These are phyloP conservation scores for Amaranthus hypochondriacus DNA, from an alignment of 148 eudicot species.

Conservation along the genomic window DNA sequence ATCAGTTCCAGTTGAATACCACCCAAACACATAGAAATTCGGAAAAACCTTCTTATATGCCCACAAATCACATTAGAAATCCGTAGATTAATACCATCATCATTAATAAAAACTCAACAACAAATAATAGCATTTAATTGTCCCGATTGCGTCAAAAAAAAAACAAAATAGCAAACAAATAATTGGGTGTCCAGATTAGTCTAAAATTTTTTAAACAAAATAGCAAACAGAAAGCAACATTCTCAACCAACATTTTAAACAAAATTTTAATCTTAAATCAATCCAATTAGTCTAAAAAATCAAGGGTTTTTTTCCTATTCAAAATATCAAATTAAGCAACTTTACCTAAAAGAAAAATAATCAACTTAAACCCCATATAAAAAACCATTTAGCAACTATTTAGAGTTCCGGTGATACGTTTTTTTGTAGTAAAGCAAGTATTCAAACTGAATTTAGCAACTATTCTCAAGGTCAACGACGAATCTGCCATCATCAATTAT, in stretches of 20 bases:
- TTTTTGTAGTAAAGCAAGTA: too few species aligned
- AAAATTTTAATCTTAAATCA: background rate
- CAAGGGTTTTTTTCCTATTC: background rate
- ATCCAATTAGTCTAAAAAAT: background rate
- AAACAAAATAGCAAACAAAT: too few species aligned
- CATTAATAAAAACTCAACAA: background rate
- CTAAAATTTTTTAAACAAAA: too few species aligned
- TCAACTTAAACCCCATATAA: background rate
- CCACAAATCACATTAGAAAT: slow-evolving; percentile 14
- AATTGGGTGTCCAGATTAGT: too few species aligned
- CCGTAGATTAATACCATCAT: background rate
- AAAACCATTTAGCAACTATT: too few species aligned
- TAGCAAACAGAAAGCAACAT: background rate
- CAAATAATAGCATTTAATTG: background rate
- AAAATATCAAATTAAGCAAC: background rate
- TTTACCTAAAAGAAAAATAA: slow-evolving; percentile 30
- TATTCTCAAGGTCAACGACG: too few species aligned
- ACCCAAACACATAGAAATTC: slow-evolving; percentile 72
- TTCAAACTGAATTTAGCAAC: too few species aligned
- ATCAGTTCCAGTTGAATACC: slow-evolving; percentile 93
- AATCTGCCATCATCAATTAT: too few species aligned
- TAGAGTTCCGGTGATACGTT: too few species aligned
- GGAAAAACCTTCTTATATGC: slow-evolving; percentile 94
- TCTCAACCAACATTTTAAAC: background rate
- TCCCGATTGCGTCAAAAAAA: too few species aligned